Percentiles rank a stretch among this genome's conserved stretches.
phyloP scores from a whole-genome alignment of 331 rosid species.

The Rhamnella rubrinervis region DNA sequence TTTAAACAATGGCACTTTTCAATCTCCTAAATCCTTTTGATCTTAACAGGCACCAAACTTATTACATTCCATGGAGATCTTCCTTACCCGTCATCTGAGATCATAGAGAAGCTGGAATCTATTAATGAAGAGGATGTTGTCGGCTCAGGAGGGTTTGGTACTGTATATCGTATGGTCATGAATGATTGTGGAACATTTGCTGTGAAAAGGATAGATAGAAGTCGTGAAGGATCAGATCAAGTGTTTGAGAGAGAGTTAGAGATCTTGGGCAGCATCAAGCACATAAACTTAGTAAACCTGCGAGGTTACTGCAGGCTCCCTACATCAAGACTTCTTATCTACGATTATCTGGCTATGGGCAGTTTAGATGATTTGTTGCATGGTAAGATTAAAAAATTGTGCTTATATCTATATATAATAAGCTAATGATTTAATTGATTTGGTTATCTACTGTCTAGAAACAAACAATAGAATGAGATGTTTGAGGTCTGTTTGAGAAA shows the following conservation, averaged over 20 bases:
- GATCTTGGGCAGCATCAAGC: conserved; percentile 87
- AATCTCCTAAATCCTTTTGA: background rate
- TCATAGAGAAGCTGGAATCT: conserved; percentile 84
- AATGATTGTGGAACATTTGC: conserved; percentile 87
- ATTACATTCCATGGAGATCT: conserved; percentile 94
- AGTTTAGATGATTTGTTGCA: conserved; percentile 90
- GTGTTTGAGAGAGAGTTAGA: conserved; percentile 89
- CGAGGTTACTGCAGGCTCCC: conserved; percentile 96
- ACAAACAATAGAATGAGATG: too few relatives aligned
- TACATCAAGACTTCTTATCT: conserved; percentile 82
- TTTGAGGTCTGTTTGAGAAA: too few relatives aligned
- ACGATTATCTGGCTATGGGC: conserved; percentile 72
- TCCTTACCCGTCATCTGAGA: conserved; percentile 78
- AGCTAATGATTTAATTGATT: background rate
- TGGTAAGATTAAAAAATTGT: conserved; percentile 38
- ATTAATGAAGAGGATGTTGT: conserved; percentile 74
- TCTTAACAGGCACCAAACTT: conserved; percentile 72
- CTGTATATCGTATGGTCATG: conserved; percentile 94
- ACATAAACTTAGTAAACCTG: conserved; percentile 81
- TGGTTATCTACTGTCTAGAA: background rate
- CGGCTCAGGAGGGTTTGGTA: conserved; percentile 94
- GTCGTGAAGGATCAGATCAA: conserved; percentile 75
- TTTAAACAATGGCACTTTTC: background rate
- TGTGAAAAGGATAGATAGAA: conserved; percentile 79
- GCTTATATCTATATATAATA: background rate